These are phyloP conservation scores for Inosperma sp. DNA, from an alignment of 768 basidiomycete species.

Conservation along the genomic window DNA sequence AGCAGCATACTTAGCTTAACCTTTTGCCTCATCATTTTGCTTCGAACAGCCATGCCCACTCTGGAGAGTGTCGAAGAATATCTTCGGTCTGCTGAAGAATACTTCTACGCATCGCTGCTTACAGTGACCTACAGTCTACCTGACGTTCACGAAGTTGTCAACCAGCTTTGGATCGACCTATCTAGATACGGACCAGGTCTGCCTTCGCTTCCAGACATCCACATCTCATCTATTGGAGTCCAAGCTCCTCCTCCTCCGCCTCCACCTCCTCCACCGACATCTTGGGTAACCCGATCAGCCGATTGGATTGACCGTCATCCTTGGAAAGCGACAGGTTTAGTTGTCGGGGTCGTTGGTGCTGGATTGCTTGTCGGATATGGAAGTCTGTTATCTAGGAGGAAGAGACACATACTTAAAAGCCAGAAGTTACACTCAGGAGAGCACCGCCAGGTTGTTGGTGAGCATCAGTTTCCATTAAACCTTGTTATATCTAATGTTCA, in stretches of 20 bases:
- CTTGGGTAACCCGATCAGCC: conserved; percentile 42
- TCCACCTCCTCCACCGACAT: conserved; percentile 40
- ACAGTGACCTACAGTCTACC: conserved; percentile 58
- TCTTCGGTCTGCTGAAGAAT: conserved; percentile 58
- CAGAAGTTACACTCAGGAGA: conserved; percentile 46
- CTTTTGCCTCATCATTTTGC: not conserved
- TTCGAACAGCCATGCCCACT: conserved; percentile 31
- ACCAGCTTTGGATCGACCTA: conserved; percentile 74
- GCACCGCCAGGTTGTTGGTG: conserved; percentile 66
- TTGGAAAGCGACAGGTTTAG: conserved; percentile 52
- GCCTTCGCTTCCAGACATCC: conserved; percentile 46
- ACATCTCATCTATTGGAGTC: conserved; percentile 62
- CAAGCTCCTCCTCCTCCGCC: conserved; percentile 59
- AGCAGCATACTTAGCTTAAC: not conserved
- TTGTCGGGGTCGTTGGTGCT: conserved; percentile 54
- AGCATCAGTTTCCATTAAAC: conserved; percentile 21
- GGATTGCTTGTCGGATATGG: conserved; percentile 60
- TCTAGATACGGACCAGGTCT: conserved; percentile 75
- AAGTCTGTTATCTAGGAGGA: conserved; percentile 26
- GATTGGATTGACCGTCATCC: conserved; percentile 59
- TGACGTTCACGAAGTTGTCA: conserved; percentile 57
- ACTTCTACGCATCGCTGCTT: conserved; percentile 51
- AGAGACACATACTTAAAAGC: conserved; percentile 36
- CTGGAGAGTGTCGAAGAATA: conserved; percentile 71
- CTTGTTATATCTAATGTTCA: not conserved